Evolutionary conservation across 352 stramenopile genomes (phyloP).

Genomic region (Thraustotheca clavata): DNA sequence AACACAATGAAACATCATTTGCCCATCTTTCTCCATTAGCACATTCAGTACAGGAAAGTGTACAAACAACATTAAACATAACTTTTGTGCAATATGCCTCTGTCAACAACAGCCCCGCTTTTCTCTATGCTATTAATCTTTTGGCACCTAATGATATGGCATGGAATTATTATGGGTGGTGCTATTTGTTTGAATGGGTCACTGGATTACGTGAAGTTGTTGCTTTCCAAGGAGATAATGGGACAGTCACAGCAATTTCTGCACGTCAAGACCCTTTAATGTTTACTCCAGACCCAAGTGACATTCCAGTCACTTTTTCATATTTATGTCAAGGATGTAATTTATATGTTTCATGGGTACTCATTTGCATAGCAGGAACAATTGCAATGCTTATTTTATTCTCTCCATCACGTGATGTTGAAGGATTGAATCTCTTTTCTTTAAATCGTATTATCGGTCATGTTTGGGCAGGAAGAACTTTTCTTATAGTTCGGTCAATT

Average conservation of each 20-base stretch:
- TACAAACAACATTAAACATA: background rate
- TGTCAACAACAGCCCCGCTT: background rate
- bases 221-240: slow-evolving; percentile 13
- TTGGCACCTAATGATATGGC: background rate
- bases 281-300: background rate
- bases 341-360: background rate
- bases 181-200: slow-evolving; percentile 20
- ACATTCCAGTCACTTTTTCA: slow-evolving; percentile 1
- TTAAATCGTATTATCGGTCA: slow-evolving; percentile 14
- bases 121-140: background rate
- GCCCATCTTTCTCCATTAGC: background rate
- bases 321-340: background rate
- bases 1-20: background rate
- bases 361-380: background rate
- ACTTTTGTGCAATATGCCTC: background rate
- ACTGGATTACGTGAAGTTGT: slow-evolving; percentile 11
- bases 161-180: slow-evolving; percentile 17
- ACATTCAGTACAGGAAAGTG: background rate
- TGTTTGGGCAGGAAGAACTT: slow-evolving; percentile 9
- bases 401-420: background rate
- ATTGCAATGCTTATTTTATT: background rate
- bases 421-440: slow-evolving; percentile 8
- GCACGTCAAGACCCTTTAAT: background rate
- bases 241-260: slow-evolving; percentile 1
- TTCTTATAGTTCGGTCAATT: slow-evolving; percentile 2